Conservation (phyloP, 1,284 basidiomycete genomes). For the Ceratobasidium papillatum region DNA sequence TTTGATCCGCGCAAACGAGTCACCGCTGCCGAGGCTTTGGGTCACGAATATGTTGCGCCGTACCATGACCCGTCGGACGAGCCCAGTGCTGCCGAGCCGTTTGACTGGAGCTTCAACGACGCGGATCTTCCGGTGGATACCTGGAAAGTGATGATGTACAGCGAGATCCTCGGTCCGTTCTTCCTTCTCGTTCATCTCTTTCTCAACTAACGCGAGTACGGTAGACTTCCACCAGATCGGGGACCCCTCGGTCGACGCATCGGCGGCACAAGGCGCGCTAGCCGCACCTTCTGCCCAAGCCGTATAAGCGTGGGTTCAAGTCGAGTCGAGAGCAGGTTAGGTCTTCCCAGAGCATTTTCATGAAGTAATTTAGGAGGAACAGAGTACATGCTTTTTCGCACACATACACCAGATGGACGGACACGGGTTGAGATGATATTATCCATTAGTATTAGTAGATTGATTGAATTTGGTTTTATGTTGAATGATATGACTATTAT, state of each 20-base stretch:
- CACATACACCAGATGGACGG: background rate
- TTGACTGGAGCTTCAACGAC: conserved; percentile 99
- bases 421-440: background rate
- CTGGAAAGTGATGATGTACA: conserved; percentile 99
- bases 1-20: conserved; percentile 98
- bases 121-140: conserved; percentile 99
- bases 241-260: conserved; percentile 45
- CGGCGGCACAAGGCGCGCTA: conserved; percentile 8
- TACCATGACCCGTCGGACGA: conserved; percentile 99
- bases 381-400: background rate
- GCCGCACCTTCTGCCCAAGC: conserved; percentile 24
- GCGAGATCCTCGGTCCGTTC: conserved; percentile 85
- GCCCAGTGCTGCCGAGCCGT: conserved; percentile 91
- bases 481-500: conserved; percentile 21
- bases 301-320: background rate
- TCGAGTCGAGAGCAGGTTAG: background rate
- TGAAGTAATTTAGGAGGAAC: too few relatives aligned
- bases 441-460: conserved; percentile 6
- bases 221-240: conserved; percentile 60
- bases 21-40: conserved; percentile 90
- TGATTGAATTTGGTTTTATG: conserved; percentile 12
- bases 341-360: background rate
- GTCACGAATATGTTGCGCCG: conserved; percentile 94
- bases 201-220: background rate
- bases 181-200: background rate